Conservation (phyloP, 2,329 filamentous ascomycete genomes). For the Diaporthe eres region DNA sequence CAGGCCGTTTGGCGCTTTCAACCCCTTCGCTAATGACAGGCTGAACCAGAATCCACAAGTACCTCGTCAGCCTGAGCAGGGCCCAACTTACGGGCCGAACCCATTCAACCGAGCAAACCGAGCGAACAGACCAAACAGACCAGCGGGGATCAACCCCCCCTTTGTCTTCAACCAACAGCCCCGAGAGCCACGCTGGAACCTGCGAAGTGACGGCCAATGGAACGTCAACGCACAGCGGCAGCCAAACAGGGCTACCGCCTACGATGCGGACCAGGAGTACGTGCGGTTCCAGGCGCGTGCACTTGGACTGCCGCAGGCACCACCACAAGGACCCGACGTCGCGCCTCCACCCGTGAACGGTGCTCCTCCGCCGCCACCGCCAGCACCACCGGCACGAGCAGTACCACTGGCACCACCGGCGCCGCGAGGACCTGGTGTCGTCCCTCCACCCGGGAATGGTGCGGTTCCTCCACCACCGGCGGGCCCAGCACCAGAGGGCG, state of each 20-base stretch:
- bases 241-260: neutral
- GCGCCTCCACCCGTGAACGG: neutral
- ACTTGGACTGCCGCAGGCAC: neutral
- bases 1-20: neutral
- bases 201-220: neutral
- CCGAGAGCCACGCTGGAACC: neutral
- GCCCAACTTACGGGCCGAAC: constrained; percentile 1
- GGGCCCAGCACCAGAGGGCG: neutral
- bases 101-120: neutral
- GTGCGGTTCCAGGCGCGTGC: neutral
- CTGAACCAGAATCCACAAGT: neutral
- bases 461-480: neutral
- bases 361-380: neutral
- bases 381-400: neutral
- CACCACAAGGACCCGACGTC: neutral
- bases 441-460: neutral
- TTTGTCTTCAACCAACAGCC: neutral
- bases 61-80: neutral
- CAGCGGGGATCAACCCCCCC: neutral
- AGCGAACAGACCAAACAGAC: neutral
- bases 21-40: neutral
- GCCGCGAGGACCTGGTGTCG: neutral
- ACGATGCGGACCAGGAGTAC: constrained; percentile 7
- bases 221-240: neutral
- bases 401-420: neutral